Base-by-base conservation (phyloP, 164 flowering plant species). In the Magnolia officinalis region DNA sequence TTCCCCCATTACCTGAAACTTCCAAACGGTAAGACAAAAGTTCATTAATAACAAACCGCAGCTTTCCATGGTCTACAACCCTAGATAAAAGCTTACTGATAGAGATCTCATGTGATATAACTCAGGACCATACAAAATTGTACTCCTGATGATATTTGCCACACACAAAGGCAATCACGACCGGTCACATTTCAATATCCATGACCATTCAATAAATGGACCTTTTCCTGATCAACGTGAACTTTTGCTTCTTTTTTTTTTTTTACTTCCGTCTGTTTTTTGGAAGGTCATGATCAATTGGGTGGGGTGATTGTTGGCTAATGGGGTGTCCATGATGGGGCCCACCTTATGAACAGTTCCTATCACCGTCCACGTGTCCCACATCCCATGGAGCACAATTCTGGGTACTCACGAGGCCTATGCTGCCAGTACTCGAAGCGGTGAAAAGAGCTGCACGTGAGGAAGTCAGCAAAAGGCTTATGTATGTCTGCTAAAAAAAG, bases 401-500 rank as follows among this genome's bases (percentile, higher is more conserved):
- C 45, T 37, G 21, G 50, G 20, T 13, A 50, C 11, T 19, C 23
- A 64, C 5, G 23, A 3, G 45, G 49, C 11, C 29, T 29, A 31
- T 11, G 69, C 16, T 66, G 2, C 16, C 29, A 66, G 24, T 2
- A 13, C 26, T 20, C 14, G 71, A 64, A 13, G 20, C 8, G 10
- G 71, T 31, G n/a, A 37, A 13, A 31, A 31, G 50, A 23, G 45
- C 67, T 81, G 86, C 86, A 85, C 84, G 87, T 85, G 88, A 84
- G 84, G 23, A 7, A 80, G 78, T 49, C 78, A 75, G 74, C 69
- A 77, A 80, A 81, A 75, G 55, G 58, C 14, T 63, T 9, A 72
- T 75, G 77, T 76, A 74, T 75, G 76, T 82, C 74, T 75, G 80
- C 75, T 72, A 63, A 75, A 76, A 71, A 83, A 78, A 77, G 79